phyloP scores from a whole-genome alignment of 805 yeast species.

The Isabelozyma gotoi region DNA sequence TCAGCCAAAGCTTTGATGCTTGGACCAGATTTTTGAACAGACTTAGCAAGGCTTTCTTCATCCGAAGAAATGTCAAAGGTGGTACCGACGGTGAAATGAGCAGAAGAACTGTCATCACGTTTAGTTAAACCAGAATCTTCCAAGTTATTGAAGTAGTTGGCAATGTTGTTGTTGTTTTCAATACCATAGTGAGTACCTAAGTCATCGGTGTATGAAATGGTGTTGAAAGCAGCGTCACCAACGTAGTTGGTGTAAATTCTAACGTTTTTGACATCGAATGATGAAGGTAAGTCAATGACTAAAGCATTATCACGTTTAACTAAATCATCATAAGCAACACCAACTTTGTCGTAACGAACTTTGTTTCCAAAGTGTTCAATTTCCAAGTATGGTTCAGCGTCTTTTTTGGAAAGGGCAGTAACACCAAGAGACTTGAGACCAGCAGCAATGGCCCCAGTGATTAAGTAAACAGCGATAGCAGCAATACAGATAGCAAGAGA shows the following conservation, averaged over 20 bases:
- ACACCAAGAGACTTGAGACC: background rate
- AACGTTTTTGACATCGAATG: background rate
- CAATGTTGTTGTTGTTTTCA: background rate
- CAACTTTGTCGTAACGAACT: background rate
- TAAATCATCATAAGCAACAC: background rate
- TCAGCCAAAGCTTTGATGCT: background rate
- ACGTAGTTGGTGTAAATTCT: background rate
- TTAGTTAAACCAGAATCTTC: background rate
- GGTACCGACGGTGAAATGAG: background rate
- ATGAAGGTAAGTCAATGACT: background rate
- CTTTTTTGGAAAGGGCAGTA: background rate
- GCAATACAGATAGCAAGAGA: background rate
- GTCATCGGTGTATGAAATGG: background rate
- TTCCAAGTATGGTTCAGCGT: background rate
- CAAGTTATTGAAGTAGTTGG: background rate
- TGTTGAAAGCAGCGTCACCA: background rate
- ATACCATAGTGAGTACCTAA: background rate
- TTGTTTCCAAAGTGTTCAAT: background rate
- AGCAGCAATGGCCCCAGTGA: background rate
- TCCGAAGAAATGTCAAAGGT: background rate
- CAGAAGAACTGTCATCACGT: background rate
- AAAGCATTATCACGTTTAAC: background rate
- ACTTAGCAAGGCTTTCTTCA: background rate
- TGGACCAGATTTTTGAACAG: background rate
- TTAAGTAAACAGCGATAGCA: background rate